Base-by-base conservation (phyloP, 768 basidiomycete genomes). In the Strobilomyces echinocephalus region DNA sequence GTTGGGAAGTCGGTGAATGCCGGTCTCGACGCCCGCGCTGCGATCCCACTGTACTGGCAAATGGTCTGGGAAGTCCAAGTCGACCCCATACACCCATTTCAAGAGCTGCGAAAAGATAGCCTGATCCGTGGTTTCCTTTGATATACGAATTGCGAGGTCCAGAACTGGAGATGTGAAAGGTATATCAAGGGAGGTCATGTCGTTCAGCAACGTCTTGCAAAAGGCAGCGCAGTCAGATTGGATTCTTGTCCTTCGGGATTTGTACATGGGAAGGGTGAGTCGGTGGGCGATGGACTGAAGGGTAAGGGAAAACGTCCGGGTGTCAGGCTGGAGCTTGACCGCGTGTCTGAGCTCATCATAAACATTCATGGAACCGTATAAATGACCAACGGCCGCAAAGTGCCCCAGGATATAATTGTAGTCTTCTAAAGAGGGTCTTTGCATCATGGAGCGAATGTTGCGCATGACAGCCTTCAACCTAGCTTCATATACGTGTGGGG, bases 381-480 rank as follows among this genome's bases (percentile, higher is more conserved):
- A 74, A 61, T 91, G 79, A n/a, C 89, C 91, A 4, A 82, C 81
- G 0, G 84, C 81, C 33, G 88, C 85, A 55, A 89, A 89, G 55
- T 89, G 87, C 56, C 80, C 76, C 47, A 93, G 66, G 54, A 93
- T 72, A 62, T 84, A 84, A 65, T 91, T 78, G 66, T 87, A 92
- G 66, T 92, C 91, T 3, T 82, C 79, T 49, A 85, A 53, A 12
- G 64, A 61, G 12, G 69, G 78, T 52, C 20, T 79, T 76, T 41
- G 68, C 64, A 51, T 63, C 12, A 78, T 62, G 36, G 74, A 72
- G 49, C 82, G 82, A 21, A 91, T 90, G 65, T 88, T 87, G 49
- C 76, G 76, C 54, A 93, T 79, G 63, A 93, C 72, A 18, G 76
- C 69, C 66, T 82, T 80, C 60, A 89, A 79, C 30, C 89, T 83